These are phyloP conservation scores for Fusarium odoratissimum DNA, from an alignment of 2,329 filamentous ascomycete species.

Conservation along the genomic window DNA sequence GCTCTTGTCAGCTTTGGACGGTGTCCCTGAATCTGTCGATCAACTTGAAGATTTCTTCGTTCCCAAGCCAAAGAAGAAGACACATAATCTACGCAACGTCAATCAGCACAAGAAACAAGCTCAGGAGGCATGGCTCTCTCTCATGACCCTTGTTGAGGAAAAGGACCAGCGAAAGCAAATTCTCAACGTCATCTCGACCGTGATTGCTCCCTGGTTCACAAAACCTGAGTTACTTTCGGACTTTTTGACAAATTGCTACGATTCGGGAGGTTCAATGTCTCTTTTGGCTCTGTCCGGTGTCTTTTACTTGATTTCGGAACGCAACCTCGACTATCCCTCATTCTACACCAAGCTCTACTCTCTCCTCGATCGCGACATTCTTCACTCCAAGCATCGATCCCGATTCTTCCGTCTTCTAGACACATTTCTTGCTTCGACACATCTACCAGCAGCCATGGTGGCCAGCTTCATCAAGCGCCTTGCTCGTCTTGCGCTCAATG, in stretches of 20 bases:
- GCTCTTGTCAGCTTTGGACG: slow-evolving; percentile 74
- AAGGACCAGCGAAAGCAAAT: slow-evolving; percentile 83
- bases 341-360: slow-evolving; percentile 97
- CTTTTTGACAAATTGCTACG: slow-evolving; percentile 94
- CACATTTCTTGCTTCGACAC: slow-evolving; percentile 89
- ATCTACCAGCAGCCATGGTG: slow-evolving; percentile 89
- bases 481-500: slow-evolving; percentile 83
- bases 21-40: slow-evolving; percentile 73
- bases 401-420: slow-evolving; percentile 93
- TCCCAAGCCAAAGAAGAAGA: slow-evolving; percentile 72
- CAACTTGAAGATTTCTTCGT: slow-evolving; percentile 78
- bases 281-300: slow-evolving; percentile 91
- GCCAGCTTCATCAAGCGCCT: slow-evolving; percentile 98
- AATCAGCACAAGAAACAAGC: slow-evolving; percentile 81
- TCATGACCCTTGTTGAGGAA: slow-evolving; percentile 75
- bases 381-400: slow-evolving; percentile 95
- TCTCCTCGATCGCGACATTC: slow-evolving; percentile 82
- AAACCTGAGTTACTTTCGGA: slow-evolving; percentile 93
- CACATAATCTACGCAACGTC: slow-evolving; percentile 73
- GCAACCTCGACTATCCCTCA: slow-evolving; percentile 94
- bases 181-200: slow-evolving; percentile 78
- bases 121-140: slow-evolving; percentile 86
- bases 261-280: slow-evolving; percentile 86
- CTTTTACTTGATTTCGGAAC: slow-evolving; percentile 92
- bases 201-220: slow-evolving; percentile 89